Evolutionary conservation across 805 yeast genomes (phyloP).

Genomic region (Saitoella complicata): DNA sequence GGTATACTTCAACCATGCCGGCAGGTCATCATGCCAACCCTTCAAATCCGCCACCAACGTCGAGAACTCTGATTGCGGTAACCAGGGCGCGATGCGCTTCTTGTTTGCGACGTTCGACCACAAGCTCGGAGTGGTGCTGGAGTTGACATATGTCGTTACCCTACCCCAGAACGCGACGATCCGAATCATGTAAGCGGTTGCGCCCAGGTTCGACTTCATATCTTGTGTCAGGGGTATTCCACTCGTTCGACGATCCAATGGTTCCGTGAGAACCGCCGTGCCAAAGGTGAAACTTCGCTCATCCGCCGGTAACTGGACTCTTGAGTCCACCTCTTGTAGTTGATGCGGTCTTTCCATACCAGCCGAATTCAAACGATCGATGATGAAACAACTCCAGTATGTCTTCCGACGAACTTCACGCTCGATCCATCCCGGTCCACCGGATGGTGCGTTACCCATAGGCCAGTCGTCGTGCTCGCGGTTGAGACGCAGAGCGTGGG

Average conservation of each 20-base stretch:
- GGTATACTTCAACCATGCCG: background rate
- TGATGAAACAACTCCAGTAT: constrained; percentile 22
- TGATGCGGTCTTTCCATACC: constrained; percentile 19
- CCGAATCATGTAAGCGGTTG: constrained; percentile 14
- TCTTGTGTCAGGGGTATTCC: background rate
- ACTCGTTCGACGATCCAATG: constrained; percentile 6
- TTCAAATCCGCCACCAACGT: too few relatives aligned
- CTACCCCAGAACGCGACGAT: constrained; percentile 16
- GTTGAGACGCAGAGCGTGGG: constrained; percentile 19
- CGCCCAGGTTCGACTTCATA: constrained; percentile 7
- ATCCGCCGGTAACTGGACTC: constrained; percentile 18
- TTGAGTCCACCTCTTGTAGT: constrained; percentile 15
- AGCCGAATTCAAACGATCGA: constrained; percentile 22
- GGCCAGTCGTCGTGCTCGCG: constrained; percentile 15
- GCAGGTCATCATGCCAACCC: background rate
- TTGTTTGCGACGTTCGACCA: too few relatives aligned
- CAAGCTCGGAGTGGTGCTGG: too few relatives aligned
- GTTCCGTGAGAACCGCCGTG: constrained; percentile 16
- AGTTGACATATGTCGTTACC: constrained; percentile 14
- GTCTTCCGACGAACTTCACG: constrained; percentile 21
- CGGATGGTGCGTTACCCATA: background rate
- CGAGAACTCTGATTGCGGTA: too few relatives aligned
- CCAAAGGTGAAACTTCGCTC: constrained; percentile 16
- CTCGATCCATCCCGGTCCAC: constrained; percentile 18
- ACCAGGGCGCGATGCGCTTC: too few relatives aligned